Evolutionary conservation across 2,329 filamentous ascomycete genomes (phyloP).

Genomic region (Colletotrichum kahawae): DNA sequence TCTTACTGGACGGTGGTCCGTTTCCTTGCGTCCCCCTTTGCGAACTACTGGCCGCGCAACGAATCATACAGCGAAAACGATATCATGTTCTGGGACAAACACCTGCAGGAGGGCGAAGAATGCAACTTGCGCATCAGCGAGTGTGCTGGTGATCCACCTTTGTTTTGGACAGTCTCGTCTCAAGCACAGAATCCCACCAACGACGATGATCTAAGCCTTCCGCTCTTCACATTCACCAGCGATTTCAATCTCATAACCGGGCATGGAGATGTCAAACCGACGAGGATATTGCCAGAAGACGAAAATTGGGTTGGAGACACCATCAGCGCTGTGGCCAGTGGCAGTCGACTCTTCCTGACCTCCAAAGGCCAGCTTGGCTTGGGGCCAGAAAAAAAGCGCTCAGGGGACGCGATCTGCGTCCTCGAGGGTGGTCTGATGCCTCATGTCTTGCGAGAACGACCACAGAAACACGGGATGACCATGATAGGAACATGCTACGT

Average conservation of each 20-base stretch:
- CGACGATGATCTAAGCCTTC: not conserved
- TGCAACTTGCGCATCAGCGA: not conserved
- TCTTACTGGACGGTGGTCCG: not conserved
- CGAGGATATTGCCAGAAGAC: not conserved
- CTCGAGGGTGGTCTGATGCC: slow-evolving; percentile 10
- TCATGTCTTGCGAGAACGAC: not conserved
- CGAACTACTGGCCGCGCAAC: not conserved
- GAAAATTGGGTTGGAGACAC: not conserved
- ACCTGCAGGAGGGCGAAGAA: not conserved
- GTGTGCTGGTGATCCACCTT: not conserved
- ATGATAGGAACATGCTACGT: slow-evolving; percentile 10
- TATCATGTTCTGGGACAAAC: not conserved
- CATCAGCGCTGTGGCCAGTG: not conserved
- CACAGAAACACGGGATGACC: not conserved
- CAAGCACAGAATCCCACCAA: not conserved
- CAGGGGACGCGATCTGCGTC: not conserved
- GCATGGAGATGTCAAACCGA: not conserved
- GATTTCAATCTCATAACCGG: not conserved
- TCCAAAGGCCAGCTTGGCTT: not conserved
- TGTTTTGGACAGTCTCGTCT: not conserved
- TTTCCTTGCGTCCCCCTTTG: not conserved
- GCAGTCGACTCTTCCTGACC: not conserved
- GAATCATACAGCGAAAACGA: not conserved
- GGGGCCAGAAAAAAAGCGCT: not conserved
- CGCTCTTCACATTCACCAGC: not conserved